These are phyloP conservation scores for Trichosporon faecale DNA, from an alignment of 1,284 basidiomycete species.

Conservation along the genomic window DNA sequence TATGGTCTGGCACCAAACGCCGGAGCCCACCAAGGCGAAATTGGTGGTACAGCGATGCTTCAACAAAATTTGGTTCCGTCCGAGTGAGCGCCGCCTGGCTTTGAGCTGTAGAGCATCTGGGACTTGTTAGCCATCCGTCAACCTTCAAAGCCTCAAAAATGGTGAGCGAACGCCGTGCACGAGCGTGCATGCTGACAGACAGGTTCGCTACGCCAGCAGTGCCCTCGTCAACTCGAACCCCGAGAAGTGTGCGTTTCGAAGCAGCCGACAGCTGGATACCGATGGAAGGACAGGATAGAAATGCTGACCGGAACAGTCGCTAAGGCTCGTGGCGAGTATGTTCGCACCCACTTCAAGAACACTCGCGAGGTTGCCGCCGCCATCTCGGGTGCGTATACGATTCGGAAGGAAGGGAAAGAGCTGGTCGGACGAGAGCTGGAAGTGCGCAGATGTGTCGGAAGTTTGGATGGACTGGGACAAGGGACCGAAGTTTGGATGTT, in stretches of 20 bases:
- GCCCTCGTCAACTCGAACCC: slow-evolving; percentile 75
- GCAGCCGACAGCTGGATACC: slow-evolving; percentile 13
- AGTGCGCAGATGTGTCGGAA: slow-evolving; percentile 49
- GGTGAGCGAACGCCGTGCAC: not conserved
- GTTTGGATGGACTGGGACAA: slow-evolving; percentile 31
- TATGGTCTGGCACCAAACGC: not conserved
- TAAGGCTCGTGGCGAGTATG: slow-evolving; percentile 90
- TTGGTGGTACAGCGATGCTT: no score
- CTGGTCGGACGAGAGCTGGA: not conserved
- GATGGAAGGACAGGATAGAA: not conserved
- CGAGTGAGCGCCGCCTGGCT: not conserved
- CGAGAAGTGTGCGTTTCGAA: slow-evolving; percentile 73
- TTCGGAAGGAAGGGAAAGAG: not conserved
- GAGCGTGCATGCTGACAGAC: slow-evolving; percentile 19
- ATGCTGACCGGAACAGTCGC: slow-evolving; percentile 60
- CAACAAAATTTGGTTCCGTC: not conserved
- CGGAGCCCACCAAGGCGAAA: not conserved
- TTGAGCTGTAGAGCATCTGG: not conserved
- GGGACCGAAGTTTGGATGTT: not conserved
- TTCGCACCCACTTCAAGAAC: slow-evolving; percentile 99
- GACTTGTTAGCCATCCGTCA: slow-evolving; percentile 11
- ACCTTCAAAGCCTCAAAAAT: slow-evolving; percentile 9
- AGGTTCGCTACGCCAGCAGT: slow-evolving; percentile 88
- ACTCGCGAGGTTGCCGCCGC: slow-evolving; percentile 93
- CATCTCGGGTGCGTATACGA: slow-evolving; percentile 64